Base-by-base conservation (phyloP, 2,329 filamentous ascomycete genomes). In the Colletotrichum euphorbiae region DNA sequence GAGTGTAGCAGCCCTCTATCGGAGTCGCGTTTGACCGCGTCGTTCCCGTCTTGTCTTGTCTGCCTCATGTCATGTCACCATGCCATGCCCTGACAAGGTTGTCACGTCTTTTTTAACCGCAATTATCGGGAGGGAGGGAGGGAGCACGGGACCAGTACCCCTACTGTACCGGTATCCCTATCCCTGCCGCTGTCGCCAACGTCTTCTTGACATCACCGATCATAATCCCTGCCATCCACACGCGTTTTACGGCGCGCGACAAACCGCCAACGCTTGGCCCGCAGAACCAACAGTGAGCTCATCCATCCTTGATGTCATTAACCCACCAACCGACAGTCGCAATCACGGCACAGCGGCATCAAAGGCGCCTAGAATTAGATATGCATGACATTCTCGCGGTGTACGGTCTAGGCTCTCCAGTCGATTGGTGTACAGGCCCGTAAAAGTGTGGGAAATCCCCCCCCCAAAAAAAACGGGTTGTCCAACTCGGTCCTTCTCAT, bases 291-390 rank as follows among this genome's bases (percentile, higher is more conserved):
- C 24, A 36, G 54, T 60, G 61, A 17, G 21, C 11, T 24, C 62
- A 48, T 42, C 54, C 48, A 40, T 63, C 52, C 40, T 54, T 68
- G 65, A 68, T 68, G 65, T 68, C 65, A 68, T 68, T 46, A 65
- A 68, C 65, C 65, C 65, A 65, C 65, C 65, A 65, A 59, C 46
- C 40, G 54, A 19, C 24, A 28, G 46, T 48, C 65, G 65, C 65
- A 68, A 68, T 65, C 61, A 68, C 65, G 65, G 65, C 38, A 68
- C 60, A 54, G 48, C 65, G 65, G 65, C 65, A 68, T 68, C 54
- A 21, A 19, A 50, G 9, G 33, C 17, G 65, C 61, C 61, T 36
- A 55, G n/a, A n/a, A n/a, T n/a, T n/a, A n/a, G 54, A 48, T 12
- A 43, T 46, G 54, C 65, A 65, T 65, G 61, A 61, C 61, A 43